Conservation (phyloP, 345 rosid genomes). For the Camelina hispida region DNA sequence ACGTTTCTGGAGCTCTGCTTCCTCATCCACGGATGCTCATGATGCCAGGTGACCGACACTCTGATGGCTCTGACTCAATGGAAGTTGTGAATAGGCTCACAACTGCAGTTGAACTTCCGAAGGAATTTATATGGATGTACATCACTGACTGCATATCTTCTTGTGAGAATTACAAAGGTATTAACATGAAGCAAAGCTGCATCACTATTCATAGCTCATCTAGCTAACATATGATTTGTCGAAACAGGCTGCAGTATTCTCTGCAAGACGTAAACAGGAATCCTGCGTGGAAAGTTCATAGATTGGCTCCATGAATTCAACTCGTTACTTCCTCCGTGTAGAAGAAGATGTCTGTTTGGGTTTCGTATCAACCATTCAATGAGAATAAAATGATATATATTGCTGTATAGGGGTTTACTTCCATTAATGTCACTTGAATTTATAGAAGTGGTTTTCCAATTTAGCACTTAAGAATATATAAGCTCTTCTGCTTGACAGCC, state of each 20-base stretch:
- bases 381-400: constrained; percentile 24
- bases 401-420: not conserved
- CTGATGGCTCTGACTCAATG: too few species aligned
- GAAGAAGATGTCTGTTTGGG: constrained; percentile 28
- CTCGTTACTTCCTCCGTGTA: constrained; percentile 46
- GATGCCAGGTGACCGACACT: too few species aligned
- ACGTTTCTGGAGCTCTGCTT: too few species aligned
- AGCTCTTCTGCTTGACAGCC: too few species aligned
- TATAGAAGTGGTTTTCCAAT: not conserved
- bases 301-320: constrained; percentile 84
- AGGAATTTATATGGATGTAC: too few species aligned
- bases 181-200: too few species aligned
- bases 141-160: too few species aligned
- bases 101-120: too few species aligned
- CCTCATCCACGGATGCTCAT: too few species aligned
- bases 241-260: constrained; percentile 70
- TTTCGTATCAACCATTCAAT: constrained; percentile 23
- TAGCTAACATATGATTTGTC: constrained; percentile 2
- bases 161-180: too few species aligned
- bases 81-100: too few species aligned
- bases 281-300: constrained; percentile 63
- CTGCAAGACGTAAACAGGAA: constrained; percentile 63
- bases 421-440: not conserved
- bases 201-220: too few species aligned
- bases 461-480: not conserved